Evolutionary conservation across 176 grass and related monocot genomes (phyloP), one percentile per base, ranked within the genome.

Genomic region (Triticum monococcum): DNA sequence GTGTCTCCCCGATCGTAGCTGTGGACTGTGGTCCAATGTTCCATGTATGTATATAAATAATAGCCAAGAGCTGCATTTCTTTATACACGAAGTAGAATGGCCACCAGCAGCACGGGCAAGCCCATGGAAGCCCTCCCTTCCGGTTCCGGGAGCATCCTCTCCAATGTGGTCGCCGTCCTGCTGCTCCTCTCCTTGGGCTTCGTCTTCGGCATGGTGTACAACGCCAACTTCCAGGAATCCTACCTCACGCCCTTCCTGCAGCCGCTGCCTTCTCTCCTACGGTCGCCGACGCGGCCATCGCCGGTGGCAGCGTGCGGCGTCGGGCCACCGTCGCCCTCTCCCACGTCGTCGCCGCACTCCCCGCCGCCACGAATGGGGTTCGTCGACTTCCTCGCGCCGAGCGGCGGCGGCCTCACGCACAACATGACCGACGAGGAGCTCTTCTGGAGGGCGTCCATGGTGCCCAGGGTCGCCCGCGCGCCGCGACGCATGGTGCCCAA

Each of bases 391-490:
- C 41, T 79, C 0, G 67, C 3, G 43, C 85, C 80, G 12, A 59
- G 32, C 1, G 8, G 68, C 57, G 68, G 36, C 1, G 37, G 61
- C 24, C 25, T 40, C n/a, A 62, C 33, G 61, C 89, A 89, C 86
- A 89, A 83, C 80, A 89, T 94, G 89, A 89, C 86, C 4, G 92
- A 91, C 74, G 89, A 89, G 56, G 89, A 94, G 84, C 88, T 94
- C 11, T 33, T 87, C 1, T 94, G 84, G 89, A 88, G 81, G 85
- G 92, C 92, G 79, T 92, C 92, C 56, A 85, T 94, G 83, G 78
- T 33, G 79, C 92, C 92, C 2, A 89, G 77, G 83, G 40, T 61
- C 17, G 6, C 4, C 18, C 38, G 32, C 73, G 38, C 38, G 69
- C 75, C 80, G 37, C 57, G 63, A 75, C 80, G 45, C n/a, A 75